phyloP scores from a whole-genome alignment of 2,329 filamentous ascomycete genomes.

The Aciculosporium take region DNA sequence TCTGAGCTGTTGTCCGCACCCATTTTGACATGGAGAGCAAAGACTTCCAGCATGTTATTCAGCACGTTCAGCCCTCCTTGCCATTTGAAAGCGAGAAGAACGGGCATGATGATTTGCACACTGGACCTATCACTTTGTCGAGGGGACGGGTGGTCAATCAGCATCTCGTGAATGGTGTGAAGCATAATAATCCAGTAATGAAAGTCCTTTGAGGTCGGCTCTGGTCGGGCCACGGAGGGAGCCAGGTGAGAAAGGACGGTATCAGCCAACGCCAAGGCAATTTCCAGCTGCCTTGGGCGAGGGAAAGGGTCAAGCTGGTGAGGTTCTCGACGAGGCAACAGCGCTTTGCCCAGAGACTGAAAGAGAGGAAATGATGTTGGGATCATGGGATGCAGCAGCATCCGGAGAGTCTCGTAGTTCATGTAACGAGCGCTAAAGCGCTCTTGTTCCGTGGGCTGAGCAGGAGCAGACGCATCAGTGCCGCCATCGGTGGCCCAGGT shows the following conservation, averaged over 20 bases:
- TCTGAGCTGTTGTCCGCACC: constrained; percentile 27
- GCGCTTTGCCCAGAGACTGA: constrained; percentile 67
- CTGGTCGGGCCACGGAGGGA: constrained; percentile 25
- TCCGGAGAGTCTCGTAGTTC: constrained; percentile 66
- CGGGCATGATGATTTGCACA: constrained; percentile 51
- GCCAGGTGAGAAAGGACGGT: constrained; percentile 55
- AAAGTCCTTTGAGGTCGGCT: constrained; percentile 48
- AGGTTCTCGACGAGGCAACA: constrained; percentile 56
- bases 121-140: constrained; percentile 34
- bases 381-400: constrained; percentile 64
- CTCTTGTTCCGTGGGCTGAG: constrained; percentile 27
- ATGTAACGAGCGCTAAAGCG: constrained; percentile 34
- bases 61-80: constrained; percentile 61
- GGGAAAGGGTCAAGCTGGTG: constrained; percentile 43
- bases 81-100: constrained; percentile 78
- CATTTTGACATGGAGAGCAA: constrained; percentile 26
- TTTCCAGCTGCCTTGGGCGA: constrained; percentile 37
- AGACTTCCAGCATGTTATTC: constrained; percentile 56
- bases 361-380: constrained; percentile 73
- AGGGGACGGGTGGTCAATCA: constrained; percentile 50
- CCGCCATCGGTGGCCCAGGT: constrained; percentile 14
- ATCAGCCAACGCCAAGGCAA: constrained; percentile 54
- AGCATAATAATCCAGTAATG: constrained; percentile 74
- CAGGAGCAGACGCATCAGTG: constrained; percentile 11
- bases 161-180: constrained; percentile 60